Evolutionary conservation across 139 green algal species (phyloP).

Genomic region (Auxenochlorella pyrenoidosa): DNA sequence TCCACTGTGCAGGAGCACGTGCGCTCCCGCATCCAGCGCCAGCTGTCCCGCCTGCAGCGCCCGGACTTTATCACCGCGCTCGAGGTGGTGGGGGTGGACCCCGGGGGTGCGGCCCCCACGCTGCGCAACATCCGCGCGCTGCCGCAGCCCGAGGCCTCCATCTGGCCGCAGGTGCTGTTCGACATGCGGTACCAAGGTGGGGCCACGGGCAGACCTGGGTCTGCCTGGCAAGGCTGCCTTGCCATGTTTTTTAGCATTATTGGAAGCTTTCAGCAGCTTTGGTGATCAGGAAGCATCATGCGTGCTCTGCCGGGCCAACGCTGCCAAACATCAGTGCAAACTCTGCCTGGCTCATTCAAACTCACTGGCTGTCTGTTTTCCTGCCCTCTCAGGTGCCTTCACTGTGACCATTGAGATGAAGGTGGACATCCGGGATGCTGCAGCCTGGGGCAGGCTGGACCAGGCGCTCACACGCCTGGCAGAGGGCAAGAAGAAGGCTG

Average conservation of each 20-base stretch:
- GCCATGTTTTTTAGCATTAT: neutral
- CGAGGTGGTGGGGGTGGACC: slow-evolving; percentile 52
- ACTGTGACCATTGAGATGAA: slow-evolving; percentile 56
- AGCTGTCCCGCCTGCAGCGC: slow-evolving; percentile 54
- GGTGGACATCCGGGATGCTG: slow-evolving; percentile 56
- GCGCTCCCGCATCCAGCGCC: slow-evolving; percentile 44
- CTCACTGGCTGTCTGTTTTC: neutral
- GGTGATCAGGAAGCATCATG: no score
- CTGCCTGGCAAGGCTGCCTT: neutral
- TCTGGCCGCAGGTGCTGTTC: slow-evolving; percentile 65
- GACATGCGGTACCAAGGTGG: slow-evolving; percentile 60
- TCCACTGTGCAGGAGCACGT: slow-evolving; percentile 13
- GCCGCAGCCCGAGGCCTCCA: slow-evolving; percentile 35
- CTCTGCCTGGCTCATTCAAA: no score
- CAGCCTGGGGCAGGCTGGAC: slow-evolving; percentile 56
- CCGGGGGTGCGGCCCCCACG: slow-evolving; percentile 49
- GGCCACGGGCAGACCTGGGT: neutral
- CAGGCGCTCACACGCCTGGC: slow-evolving; percentile 38
- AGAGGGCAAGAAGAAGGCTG: neutral
- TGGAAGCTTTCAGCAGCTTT: neutral
- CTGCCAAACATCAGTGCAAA: no score
- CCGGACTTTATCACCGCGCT: slow-evolving; percentile 59
- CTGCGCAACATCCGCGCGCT: slow-evolving; percentile 51
- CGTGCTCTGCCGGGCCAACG: no score
- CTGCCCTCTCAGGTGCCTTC: slow-evolving; percentile 42